Evolutionary conservation across 2,329 filamentous ascomycete genomes (phyloP), one percentile per base, ranked within the genome.

Genomic region (Sporothrix globosa): DNA sequence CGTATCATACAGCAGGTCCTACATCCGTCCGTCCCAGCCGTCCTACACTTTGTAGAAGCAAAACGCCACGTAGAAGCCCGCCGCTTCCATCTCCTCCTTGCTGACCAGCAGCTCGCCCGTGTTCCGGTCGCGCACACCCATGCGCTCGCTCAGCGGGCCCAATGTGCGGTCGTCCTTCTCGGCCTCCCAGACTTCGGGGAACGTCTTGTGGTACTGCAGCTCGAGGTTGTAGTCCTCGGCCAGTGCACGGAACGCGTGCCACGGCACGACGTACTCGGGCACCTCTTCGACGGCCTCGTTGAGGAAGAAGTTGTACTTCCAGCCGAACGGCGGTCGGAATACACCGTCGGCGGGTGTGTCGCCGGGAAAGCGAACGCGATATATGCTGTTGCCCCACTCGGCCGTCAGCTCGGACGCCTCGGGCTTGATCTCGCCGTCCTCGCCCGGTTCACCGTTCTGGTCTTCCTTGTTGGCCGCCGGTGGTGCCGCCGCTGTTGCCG

Each of bases 171-270:
- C 92, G 73, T 96, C 90, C 81, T 95, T 96, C 80, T 98, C 94
- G 27, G 93, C 87, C 73, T 93, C 89, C 92, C 95, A 98, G 41
- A 99, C 91, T 74, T 98, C 94, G 53, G 88, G 82, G 79, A 99
- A 99, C 0, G 91, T 87, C 80, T 95, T 95, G 77, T 96, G 92
- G 77, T 97, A 99, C 80, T 97, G 91, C 76, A 98, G 82, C 79
- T 99, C 96, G 7, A 99, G 87, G 76, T 97, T 97, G 84, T 95
- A 99, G 78, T 98, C 94, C 78, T 97, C 94, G 21, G 96, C 96
- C 76, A 98, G 83, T 34, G 93, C 94, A 81, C 96, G 92, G 83
- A 99, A 98, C 0, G 93, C 94, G 79, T 97, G 94, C 95, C 96
- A 99, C 0, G 96, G 96, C 1, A 99, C 96, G 1, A 99, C 95